A percentile compares a stretch with the other conserved stretches of the same genome.
These are phyloP conservation scores for Galerina sulciceps DNA, from an alignment of 768 basidiomycete genomes.

Conservation along the genomic window DNA sequence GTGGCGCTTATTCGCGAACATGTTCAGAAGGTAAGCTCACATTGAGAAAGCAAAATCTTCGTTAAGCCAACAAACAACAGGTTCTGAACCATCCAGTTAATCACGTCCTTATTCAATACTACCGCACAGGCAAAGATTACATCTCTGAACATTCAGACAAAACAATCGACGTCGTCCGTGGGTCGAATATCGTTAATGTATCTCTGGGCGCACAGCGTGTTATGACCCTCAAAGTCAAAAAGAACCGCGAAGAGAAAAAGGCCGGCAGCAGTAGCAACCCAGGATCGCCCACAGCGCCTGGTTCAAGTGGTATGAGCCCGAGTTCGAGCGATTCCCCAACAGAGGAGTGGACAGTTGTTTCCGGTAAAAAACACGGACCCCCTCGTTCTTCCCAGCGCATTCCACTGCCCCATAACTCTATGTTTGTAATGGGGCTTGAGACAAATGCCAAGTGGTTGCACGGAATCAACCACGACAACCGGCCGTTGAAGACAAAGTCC, in stretches of 20 bases:
- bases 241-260: constrained; percentile 38
- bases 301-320: too few species aligned
- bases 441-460: constrained; percentile 82
- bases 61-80: constrained; percentile 16
- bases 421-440: constrained; percentile 77
- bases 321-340: too few species aligned
- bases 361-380: constrained; percentile 8
- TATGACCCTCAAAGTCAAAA: constrained; percentile 77
- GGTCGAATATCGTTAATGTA: constrained; percentile 80
- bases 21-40: constrained; percentile 50
- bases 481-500: constrained; percentile 56
- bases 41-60: background rate
- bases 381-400: constrained; percentile 61
- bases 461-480: constrained; percentile 77
- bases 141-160: constrained; percentile 90
- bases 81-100: constrained; percentile 67
- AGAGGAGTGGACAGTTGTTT: background rate
- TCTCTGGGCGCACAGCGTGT: constrained; percentile 77
- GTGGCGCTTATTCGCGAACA: constrained; percentile 66
- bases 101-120: constrained; percentile 83
- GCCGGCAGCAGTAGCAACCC: background rate
- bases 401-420: constrained; percentile 78
- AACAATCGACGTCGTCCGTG: constrained; percentile 78
- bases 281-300: background rate
- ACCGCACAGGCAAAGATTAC: constrained; percentile 78